These are phyloP conservation scores for Didymella lethalis DNA, from an alignment of 2,329 filamentous ascomycete species.

Conservation along the genomic window DNA sequence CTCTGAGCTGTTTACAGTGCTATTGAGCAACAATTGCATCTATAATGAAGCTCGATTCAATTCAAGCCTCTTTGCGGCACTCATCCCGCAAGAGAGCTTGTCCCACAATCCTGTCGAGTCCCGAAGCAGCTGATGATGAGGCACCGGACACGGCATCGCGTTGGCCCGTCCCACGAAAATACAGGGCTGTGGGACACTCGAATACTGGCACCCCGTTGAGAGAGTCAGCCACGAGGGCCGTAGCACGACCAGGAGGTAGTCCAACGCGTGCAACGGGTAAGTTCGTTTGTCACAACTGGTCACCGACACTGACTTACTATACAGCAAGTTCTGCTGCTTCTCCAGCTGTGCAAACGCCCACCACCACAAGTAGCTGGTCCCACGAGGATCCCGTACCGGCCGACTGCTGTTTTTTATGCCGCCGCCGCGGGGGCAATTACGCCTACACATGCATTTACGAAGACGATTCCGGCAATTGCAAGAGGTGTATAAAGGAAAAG, in stretches of 20 bases:
- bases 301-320: not conserved
- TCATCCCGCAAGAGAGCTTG: slow-evolving; percentile 6
- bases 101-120: not conserved
- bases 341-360: not conserved
- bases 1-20: not conserved
- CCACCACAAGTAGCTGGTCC: not conserved
- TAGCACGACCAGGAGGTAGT: not conserved
- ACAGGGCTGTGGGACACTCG: not conserved
- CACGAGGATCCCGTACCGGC: slow-evolving; percentile 14
- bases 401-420: slow-evolving; percentile 26
- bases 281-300: not conserved
- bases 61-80: slow-evolving; percentile 1
- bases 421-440: slow-evolving; percentile 26
- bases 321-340: not conserved
- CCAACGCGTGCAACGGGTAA: not conserved
- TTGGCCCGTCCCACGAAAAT: not conserved
- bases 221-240: not conserved
- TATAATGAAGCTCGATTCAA: slow-evolving; percentile 2
- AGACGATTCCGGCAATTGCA: slow-evolving; percentile 17
- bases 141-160: not conserved
- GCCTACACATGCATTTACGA: slow-evolving; percentile 26
- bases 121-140: not conserved
- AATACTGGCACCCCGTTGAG: slow-evolving; percentile 1
- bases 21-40: not conserved
- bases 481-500: slow-evolving; percentile 17